Conservation (phyloP, 345 rosid genomes). For the Dimocarpus longan region DNA sequence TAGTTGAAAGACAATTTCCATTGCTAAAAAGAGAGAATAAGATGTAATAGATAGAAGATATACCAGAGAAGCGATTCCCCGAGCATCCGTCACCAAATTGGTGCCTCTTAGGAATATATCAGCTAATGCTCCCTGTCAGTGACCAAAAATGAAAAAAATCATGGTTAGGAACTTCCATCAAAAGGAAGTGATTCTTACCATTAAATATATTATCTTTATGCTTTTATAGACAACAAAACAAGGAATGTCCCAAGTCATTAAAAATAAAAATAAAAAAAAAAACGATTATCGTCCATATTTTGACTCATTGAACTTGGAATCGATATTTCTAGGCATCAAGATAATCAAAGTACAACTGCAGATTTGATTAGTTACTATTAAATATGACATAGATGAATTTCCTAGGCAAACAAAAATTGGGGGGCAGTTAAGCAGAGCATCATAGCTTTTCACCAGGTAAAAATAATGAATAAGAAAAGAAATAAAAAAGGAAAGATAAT, state of each 20-base stretch:
- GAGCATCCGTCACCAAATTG: conserved; percentile 55
- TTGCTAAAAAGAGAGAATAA: neutral
- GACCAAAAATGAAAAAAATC: neutral
- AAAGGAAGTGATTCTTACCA: neutral
- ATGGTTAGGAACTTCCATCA: conserved; percentile 9
- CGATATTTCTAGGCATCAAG: neutral
- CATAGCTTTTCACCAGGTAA: neutral
- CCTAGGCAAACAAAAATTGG: neutral
- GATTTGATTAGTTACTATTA: neutral
- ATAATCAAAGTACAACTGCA: neutral
- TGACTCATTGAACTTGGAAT: conserved; percentile 3
- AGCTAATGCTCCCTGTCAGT: conserved; percentile 76
- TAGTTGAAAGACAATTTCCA: conserved; percentile 8
- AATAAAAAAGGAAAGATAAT: neutral
- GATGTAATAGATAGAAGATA: conserved; percentile 3
- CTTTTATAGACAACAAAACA: neutral
- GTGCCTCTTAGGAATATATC: conserved; percentile 89
- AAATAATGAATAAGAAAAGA: neutral
- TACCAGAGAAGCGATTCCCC: conserved; percentile 92
- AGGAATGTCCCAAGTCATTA: neutral
- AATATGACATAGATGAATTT: neutral
- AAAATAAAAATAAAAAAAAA: neutral
- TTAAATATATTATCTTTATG: neutral
- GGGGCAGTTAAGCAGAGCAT: neutral
- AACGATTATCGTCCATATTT: neutral